phyloP scores from a whole-genome alignment of 2,329 filamentous ascomycete species.

The Achaetomium macrosporum region DNA sequence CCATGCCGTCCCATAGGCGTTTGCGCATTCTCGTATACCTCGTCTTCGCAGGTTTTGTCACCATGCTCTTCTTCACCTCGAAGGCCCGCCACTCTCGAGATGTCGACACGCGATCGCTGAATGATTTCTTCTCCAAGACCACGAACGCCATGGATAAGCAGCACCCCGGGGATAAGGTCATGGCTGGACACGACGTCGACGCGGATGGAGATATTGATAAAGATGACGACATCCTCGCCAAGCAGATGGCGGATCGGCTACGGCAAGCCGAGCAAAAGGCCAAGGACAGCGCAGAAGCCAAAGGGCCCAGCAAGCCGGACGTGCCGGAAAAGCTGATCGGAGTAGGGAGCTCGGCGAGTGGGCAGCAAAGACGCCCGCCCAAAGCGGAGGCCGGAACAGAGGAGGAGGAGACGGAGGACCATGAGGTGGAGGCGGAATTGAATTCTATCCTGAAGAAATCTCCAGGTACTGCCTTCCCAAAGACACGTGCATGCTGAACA shows the following conservation, averaged over 20 bases:
- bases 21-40: conserved; percentile 48
- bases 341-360: conserved; percentile 51
- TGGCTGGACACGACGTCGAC: conserved; percentile 43
- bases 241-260: conserved; percentile 54
- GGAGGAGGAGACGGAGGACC: conserved; percentile 53
- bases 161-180: conserved; percentile 28
- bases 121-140: conserved; percentile 57
- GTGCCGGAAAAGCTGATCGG: conserved; percentile 52
- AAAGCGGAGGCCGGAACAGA: conserved; percentile 29
- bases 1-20: conserved; percentile 25
- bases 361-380: conserved; percentile 36
- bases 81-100: conserved; percentile 46
- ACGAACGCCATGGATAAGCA: conserved; percentile 46
- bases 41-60: conserved; percentile 57
- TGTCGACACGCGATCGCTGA: conserved; percentile 38
- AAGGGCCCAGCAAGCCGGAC: conserved; percentile 56
- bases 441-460: conserved; percentile 76
- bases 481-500: not conserved
- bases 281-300: conserved; percentile 63
- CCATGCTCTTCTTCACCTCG: conserved; percentile 68
- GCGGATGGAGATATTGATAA: conserved; percentile 51
- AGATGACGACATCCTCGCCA: conserved; percentile 49
- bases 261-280: conserved; percentile 63
- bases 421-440: conserved; percentile 64
- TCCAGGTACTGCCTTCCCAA: conserved; percentile 56